Percentiles rank a stretch among this genome's conserved stretches.
These are phyloP conservation scores for Solanum piurae DNA, from an alignment of 257 asterid genomes.

Conservation along the genomic window DNA sequence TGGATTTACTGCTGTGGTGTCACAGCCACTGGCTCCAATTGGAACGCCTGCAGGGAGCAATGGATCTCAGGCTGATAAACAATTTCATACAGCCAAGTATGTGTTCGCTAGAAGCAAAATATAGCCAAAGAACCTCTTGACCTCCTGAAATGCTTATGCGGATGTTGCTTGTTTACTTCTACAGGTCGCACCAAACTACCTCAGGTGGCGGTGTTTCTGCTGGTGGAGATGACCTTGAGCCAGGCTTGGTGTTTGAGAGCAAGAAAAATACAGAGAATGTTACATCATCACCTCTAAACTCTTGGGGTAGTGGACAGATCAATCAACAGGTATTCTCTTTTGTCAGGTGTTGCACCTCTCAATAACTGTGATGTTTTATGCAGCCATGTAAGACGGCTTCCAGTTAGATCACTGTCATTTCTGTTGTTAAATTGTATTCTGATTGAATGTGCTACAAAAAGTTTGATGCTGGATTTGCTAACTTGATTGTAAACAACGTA, in stretches of 20 bases:
- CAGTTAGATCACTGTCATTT: background rate
- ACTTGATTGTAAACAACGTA: background rate
- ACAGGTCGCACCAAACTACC: slow-evolving; percentile 45
- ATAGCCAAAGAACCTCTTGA: background rate
- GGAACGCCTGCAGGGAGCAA: slow-evolving; percentile 54
- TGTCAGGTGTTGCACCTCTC: background rate
- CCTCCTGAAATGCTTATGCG: slow-evolving; percentile 2
- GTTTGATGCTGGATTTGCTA: background rate
- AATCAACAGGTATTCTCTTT: slow-evolving; percentile 32
- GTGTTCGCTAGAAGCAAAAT: background rate
- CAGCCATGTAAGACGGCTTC: background rate
- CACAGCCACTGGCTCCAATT: slow-evolving; percentile 55
- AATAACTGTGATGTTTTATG: background rate
- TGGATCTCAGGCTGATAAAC: slow-evolving; percentile 31
- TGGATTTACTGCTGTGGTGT: slow-evolving; percentile 19
- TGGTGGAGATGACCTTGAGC: slow-evolving; percentile 33
- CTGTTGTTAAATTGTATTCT: background rate
- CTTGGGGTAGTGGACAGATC: slow-evolving; percentile 33
- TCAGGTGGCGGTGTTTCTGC: slow-evolving; percentile 27
- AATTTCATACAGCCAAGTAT: slow-evolving; percentile 38
- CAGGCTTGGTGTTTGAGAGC: slow-evolving; percentile 43
- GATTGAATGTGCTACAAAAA: background rate
- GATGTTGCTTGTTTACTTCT: slow-evolving; percentile 4
- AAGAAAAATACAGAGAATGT: slow-evolving; percentile 33
- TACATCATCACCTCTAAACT: slow-evolving; percentile 18